Evolutionary conservation across 371 early-diverging fungal species (phyloP).

Genomic region (Apophysomyces variabilis): DNA sequence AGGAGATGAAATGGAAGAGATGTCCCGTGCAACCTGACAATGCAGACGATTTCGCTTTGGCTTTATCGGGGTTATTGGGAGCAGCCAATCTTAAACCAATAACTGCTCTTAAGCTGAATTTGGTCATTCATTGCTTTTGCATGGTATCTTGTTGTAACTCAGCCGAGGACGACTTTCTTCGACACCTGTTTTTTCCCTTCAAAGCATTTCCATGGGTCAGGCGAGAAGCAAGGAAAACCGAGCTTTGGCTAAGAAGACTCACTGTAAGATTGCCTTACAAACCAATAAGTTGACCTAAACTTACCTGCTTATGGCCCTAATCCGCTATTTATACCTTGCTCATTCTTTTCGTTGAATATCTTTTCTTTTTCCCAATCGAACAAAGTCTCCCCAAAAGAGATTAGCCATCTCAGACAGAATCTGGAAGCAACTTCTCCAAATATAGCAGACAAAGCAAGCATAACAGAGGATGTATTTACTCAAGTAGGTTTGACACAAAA

Average conservation of each 20-base stretch:
- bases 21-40: too few relatives aligned
- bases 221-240: conserved; percentile 62
- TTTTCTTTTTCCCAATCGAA: conserved; percentile 9
- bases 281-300: too few relatives aligned
- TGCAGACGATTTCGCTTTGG: too few relatives aligned
- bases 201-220: conserved; percentile 52
- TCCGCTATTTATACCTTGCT: neutral
- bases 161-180: conserved; percentile 6
- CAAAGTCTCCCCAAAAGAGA: conserved; percentile 71
- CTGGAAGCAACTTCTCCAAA: conserved; percentile 59
- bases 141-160: conserved; percentile 12
- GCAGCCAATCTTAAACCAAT: too few relatives aligned
- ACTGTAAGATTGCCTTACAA: conserved; percentile 41
- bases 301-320: neutral
- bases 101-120: conserved; percentile 13
- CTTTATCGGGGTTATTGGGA: too few relatives aligned
- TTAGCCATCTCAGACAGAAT: conserved; percentile 65
- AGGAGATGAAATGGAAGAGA: too few relatives aligned
- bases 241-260: conserved; percentile 56
- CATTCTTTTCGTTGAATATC: neutral
- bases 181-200: conserved; percentile 1
- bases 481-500: conserved; percentile 47
- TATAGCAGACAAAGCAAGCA: conserved; percentile 48
- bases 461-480: conserved; percentile 78
- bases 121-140: conserved; percentile 38